phyloP scores from a whole-genome alignment of 345 rosid genomes.

The Tarenaya hassleriana region DNA sequence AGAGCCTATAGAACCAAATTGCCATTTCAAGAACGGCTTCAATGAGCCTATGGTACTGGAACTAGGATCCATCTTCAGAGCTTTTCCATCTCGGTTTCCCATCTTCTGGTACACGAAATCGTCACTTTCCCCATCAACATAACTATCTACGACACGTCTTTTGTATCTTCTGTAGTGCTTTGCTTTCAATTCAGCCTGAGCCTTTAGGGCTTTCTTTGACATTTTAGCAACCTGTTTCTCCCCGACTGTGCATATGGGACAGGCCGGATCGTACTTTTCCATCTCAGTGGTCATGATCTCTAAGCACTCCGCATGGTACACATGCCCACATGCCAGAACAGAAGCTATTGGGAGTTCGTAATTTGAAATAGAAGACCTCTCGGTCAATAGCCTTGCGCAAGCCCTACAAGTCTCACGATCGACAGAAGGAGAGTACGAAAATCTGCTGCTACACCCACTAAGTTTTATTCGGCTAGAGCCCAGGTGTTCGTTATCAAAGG shows the following conservation, averaged over 20 bases:
- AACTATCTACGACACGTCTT: constrained; percentile 66
- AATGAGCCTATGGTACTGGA: constrained; percentile 49
- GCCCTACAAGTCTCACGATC: constrained; percentile 69
- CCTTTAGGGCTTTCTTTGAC: constrained; percentile 51
- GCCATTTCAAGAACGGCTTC: constrained; percentile 71
- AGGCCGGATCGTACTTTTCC: constrained; percentile 70
- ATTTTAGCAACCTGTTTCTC: constrained; percentile 64
- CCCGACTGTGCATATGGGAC: constrained; percentile 74
- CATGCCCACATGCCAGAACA: constrained; percentile 80
- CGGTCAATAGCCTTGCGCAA: constrained; percentile 63
- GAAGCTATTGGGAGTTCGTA: constrained; percentile 63
- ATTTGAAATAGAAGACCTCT: constrained; percentile 53
- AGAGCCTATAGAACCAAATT: constrained; percentile 52
- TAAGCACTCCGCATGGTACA: constrained; percentile 84
- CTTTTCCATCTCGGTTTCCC: constrained; percentile 36
- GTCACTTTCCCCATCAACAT: constrained; percentile 50
- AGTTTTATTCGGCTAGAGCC: constrained; percentile 56
- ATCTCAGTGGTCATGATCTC: constrained; percentile 62
- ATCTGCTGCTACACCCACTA: constrained; percentile 69
- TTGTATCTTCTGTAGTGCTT: constrained; percentile 56
- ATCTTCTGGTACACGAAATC: constrained; percentile 34
- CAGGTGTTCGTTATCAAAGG: constrained; percentile 77
- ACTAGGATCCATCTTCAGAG: constrained; percentile 48
- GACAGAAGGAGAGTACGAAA: constrained; percentile 67
- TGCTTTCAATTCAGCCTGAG: constrained; percentile 52